These are phyloP conservation scores for Heritiera fomes DNA, from an alignment of 345 rosid genomes.

Conservation along the genomic window DNA sequence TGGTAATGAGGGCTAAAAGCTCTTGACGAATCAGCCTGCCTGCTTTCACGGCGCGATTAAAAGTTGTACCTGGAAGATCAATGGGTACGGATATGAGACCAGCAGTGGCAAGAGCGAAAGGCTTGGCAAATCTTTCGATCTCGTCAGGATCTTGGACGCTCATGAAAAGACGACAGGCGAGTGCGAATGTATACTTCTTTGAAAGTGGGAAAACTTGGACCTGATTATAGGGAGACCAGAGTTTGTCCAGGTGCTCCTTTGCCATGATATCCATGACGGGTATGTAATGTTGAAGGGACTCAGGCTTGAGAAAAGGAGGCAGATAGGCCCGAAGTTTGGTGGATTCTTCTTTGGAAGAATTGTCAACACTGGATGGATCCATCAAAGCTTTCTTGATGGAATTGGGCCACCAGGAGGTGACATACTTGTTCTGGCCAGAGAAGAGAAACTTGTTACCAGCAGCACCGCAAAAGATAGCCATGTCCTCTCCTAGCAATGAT, in stretches of 20 bases:
- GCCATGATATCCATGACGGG: constrained; percentile 42
- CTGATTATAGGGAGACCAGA: constrained; percentile 27
- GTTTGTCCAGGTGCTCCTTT: constrained; percentile 25
- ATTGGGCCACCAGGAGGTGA: constrained; percentile 37
- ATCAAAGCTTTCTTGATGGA: constrained; percentile 31
- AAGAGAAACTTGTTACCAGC: constrained; percentile 36
- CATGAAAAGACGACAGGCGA: constrained; percentile 36
- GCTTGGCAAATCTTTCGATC: constrained; percentile 18
- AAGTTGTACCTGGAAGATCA: constrained; percentile 36
- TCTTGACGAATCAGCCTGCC: constrained; percentile 22
- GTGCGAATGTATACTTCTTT: constrained; percentile 34
- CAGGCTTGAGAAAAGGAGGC: constrained; percentile 31
- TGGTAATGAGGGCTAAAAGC: constrained; percentile 21
- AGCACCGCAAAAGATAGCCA: constrained; percentile 35
- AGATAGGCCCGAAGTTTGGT: constrained; percentile 20
- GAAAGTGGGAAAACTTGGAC: constrained; percentile 35
- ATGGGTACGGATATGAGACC: constrained; percentile 37
- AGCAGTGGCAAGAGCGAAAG: constrained; percentile 27
- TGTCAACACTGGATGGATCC: constrained; percentile 8
- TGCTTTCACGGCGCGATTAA: constrained; percentile 26
- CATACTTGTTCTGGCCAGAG: constrained; percentile 37
- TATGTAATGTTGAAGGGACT: constrained; percentile 29
- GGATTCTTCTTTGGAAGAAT: constrained; percentile 23
- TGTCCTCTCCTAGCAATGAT: constrained; percentile 29
- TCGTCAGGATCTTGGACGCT: constrained; percentile 19